A percentile compares a stretch with the other conserved stretches of the same genome.
Conservation (phyloP, 441 rosid species). For the Bruguiera hainesii region DNA sequence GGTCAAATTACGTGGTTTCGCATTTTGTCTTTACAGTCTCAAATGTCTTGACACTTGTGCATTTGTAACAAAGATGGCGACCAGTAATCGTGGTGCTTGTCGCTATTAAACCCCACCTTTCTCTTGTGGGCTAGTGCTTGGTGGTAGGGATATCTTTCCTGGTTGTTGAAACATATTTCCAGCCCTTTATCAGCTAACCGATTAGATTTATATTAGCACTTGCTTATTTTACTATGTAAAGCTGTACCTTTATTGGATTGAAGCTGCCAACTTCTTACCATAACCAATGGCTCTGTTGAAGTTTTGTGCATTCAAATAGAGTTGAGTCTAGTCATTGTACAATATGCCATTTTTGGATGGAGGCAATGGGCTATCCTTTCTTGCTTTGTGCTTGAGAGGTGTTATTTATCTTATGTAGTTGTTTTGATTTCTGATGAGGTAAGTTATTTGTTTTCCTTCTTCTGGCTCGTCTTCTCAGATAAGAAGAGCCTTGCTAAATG, state of each 20-base stretch:
- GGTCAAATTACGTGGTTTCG: neutral
- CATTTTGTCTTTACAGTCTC: neutral
- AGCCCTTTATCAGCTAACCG: no score
- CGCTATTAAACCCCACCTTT: no score
- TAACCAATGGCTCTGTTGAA: neutral
- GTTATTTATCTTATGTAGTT: neutral
- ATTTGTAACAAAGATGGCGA: neutral
- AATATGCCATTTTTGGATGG: neutral
- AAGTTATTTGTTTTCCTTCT: constrained; percentile 13
- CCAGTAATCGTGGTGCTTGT: no score
- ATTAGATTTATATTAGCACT: neutral
- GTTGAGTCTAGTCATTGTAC: neutral
- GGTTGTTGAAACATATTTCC: no score
- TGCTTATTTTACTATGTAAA: neutral
- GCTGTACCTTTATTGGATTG: neutral
- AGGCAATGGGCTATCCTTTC: neutral
- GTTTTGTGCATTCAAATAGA: neutral
- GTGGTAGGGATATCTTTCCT: no score
- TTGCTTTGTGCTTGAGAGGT: constrained; percentile 4
- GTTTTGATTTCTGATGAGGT: neutral
- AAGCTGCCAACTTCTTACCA: neutral
- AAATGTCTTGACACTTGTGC: neutral
- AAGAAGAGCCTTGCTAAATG: constrained; percentile 68
- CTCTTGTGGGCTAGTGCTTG: no score
- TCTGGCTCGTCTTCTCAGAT: constrained; percentile 39